phyloP scores from a whole-genome alignment of 2,329 filamentous ascomycete species.

The Botrytis deweyae region DNA sequence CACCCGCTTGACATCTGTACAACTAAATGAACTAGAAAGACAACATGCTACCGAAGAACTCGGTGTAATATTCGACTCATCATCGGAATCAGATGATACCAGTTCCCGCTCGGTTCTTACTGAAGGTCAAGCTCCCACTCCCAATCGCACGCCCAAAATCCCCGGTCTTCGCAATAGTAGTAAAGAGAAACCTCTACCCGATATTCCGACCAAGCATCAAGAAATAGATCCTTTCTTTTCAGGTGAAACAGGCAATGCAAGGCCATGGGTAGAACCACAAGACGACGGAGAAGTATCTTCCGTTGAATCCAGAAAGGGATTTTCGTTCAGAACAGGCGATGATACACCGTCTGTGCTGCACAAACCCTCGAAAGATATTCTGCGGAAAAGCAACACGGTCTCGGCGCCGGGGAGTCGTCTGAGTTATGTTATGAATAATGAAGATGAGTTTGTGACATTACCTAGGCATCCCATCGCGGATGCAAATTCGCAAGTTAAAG shows the following conservation, averaged over 20 bases:
- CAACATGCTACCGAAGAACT: constrained; percentile 23
- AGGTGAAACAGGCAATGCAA: background rate
- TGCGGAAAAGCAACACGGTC: background rate
- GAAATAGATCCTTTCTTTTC: background rate
- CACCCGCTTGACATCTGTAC: constrained; percentile 13
- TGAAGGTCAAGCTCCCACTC: background rate
- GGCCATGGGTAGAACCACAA: constrained; percentile 5
- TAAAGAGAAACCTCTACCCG: constrained; percentile 29
- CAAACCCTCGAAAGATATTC: background rate
- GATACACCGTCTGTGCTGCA: constrained; percentile 23
- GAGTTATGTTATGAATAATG: constrained; percentile 12
- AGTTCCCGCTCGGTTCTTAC: constrained; percentile 15
- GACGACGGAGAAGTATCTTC: background rate
- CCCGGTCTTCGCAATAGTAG: background rate
- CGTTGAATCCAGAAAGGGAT: constrained; percentile 23
- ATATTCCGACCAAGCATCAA: constrained; percentile 9
- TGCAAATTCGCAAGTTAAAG: background rate
- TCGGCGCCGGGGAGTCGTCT: background rate
- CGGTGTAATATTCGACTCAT: constrained; percentile 27
- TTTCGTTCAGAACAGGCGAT: constrained; percentile 35
- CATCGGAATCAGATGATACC: constrained; percentile 25
- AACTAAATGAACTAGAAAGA: constrained; percentile 24
- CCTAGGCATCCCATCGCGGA: background rate
- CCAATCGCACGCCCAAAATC: background rate
- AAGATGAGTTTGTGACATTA: constrained; percentile 7